phyloP scores from a whole-genome alignment of 495 filamentous ascomycete genomes.

The Penicillium arizonense region DNA sequence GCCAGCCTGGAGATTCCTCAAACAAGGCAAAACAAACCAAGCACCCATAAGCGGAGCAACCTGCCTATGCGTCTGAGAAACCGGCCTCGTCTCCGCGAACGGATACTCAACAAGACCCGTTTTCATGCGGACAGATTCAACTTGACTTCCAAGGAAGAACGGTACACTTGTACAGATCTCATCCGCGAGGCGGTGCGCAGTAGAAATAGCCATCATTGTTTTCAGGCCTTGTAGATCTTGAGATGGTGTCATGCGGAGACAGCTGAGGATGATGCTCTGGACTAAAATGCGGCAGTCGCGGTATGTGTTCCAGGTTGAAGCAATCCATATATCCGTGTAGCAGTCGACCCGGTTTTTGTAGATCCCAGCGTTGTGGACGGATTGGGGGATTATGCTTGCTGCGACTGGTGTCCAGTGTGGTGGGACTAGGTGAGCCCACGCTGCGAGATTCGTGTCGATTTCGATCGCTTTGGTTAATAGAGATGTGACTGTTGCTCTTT shows the following conservation, averaged over 20 bases:
- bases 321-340: constrained; percentile 60
- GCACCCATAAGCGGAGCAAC: constrained; percentile 37
- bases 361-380: constrained; percentile 30
- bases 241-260: constrained; percentile 21
- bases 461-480: constrained; percentile 25
- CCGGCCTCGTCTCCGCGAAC: constrained; percentile 24
- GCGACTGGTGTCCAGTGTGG: constrained; percentile 27
- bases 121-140: constrained; percentile 27
- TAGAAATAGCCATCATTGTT: constrained; percentile 3
- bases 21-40: constrained; percentile 30
- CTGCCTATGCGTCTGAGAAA: constrained; percentile 27
- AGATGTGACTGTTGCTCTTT: constrained; percentile 10
- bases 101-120: constrained; percentile 36
- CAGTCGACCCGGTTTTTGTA: constrained; percentile 57
- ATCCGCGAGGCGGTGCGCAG: constrained; percentile 29
- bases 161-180: constrained; percentile 45
- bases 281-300: constrained; percentile 57
- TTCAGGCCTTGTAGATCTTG: constrained; percentile 7
- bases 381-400: constrained; percentile 33
- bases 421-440: constrained; percentile 31
- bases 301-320: constrained; percentile 62
- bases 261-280: constrained; percentile 48
- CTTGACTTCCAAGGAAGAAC: constrained; percentile 41
- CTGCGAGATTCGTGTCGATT: constrained; percentile 26
- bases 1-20: constrained; percentile 23